Evolutionary conservation across 768 basidiomycete species (phyloP).

Genomic region (Neoboletus subvelutipes): DNA sequence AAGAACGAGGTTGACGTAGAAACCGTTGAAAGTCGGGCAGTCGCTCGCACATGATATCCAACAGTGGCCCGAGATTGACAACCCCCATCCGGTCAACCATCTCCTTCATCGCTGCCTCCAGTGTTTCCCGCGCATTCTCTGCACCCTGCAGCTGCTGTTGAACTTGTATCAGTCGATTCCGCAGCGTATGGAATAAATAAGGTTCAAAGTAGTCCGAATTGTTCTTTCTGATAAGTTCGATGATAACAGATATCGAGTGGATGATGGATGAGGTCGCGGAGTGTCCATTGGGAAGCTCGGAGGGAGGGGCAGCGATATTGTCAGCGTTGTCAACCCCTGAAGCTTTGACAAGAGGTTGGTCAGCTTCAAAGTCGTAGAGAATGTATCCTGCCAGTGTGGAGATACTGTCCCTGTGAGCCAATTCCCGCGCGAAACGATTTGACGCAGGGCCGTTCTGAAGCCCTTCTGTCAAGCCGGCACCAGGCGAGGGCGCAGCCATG

Average conservation of each 20-base stretch:
- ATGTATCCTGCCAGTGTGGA: constrained; percentile 72
- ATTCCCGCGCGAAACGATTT: constrained; percentile 86
- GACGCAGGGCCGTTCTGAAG: constrained; percentile 71
- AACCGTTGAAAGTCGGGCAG: constrained; percentile 69
- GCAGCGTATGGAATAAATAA: constrained; percentile 90
- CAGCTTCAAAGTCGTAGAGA: constrained; percentile 56
- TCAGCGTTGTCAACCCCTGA: constrained; percentile 15
- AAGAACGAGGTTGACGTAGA: constrained; percentile 69
- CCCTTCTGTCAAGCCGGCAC: constrained; percentile 67
- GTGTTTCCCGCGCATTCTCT: constrained; percentile 61
- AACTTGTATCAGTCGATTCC: constrained; percentile 85
- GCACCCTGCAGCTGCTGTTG: constrained; percentile 65
- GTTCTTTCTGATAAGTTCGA: constrained; percentile 95
- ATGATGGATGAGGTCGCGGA: constrained; percentile 75
- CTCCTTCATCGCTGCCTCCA: constrained; percentile 73
- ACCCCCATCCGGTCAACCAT: constrained; percentile 86
- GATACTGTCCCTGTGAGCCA: constrained; percentile 75
- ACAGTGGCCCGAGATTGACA: constrained; percentile 82
- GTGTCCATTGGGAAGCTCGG: constrained; percentile 41
- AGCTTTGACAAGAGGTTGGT: constrained; percentile 20
- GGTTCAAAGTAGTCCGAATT: constrained; percentile 99
- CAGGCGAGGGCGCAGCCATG: constrained; percentile 86
- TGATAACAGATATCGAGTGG: constrained; percentile 83
- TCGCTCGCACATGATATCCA: constrained; percentile 69
- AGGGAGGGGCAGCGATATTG: not conserved